A percentile compares a stretch with the other conserved stretches of the same genome.
Evolutionary conservation across 1,284 basidiomycete species (phyloP).

Genomic region (Takashimella koratensis): DNA sequence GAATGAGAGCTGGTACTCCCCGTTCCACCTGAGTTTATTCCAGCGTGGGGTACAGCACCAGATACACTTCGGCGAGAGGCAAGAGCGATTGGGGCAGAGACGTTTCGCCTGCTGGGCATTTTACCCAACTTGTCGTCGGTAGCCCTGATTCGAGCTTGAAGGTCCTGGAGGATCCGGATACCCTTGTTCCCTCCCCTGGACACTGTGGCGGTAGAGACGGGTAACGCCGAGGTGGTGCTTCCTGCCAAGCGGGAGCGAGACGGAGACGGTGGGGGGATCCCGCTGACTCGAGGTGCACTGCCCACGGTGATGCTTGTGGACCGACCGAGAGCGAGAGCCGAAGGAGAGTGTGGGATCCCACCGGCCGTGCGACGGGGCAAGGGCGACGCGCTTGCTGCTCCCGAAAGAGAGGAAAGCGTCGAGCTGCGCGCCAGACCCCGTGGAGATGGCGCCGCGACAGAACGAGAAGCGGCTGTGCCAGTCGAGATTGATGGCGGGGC

Average conservation of each 20-base stretch:
- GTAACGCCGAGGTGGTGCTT: conserved; percentile 6
- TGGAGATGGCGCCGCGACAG: conserved; percentile 1
- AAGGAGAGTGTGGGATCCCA: conserved; percentile 22
- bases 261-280: background rate
- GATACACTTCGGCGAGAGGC: background rate
- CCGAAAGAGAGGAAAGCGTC: background rate
- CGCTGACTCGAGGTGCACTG: conserved; percentile 9
- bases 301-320: too few species aligned
- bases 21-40: too few species aligned
- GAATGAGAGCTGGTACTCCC: conserved; percentile 43
- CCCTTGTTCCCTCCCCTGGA: conserved; percentile 26
- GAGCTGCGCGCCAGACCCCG: background rate
- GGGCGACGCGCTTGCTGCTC: background rate
- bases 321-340: conserved; percentile 28
- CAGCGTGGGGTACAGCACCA: background rate
- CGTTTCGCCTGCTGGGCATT: conserved; percentile 27
- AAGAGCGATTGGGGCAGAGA: conserved; percentile 46
- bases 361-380: conserved; percentile 1
- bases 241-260: conserved; percentile 5
- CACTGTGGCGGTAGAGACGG: conserved; percentile 11
- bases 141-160: conserved; percentile 39
- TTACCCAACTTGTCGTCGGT: conserved; percentile 42
- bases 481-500: background rate
- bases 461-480: background rate
- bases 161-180: conserved; percentile 36